Evolutionary conservation across 192 early-diverging fungal genomes (phyloP), one percentile per base, ranked within the genome.

Genomic region (Backusella westeae): DNA sequence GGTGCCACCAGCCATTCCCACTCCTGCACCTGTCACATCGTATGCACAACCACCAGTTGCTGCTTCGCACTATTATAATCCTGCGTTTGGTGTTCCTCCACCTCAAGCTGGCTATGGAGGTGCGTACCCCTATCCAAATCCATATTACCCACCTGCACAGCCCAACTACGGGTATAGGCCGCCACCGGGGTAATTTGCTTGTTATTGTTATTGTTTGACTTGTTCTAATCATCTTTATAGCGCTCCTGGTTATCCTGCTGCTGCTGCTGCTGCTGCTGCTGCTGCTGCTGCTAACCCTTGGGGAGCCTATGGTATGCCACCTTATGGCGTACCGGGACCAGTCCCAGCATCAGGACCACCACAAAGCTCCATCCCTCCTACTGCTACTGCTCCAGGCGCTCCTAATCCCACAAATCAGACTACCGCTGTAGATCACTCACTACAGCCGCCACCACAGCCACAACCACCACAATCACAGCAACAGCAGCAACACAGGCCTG

Each of bases 1-100:
- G 56, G 67, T 85, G 3, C 10, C 77, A 74, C 32, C 77, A 49
- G 7, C 73, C 19, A 49, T 34, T 68, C 52, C 81, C 44, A 35
- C 77, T 42, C 32, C 83, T 29, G 39, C 77, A 67, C 56, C 56
- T 63, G 23, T 29, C 56, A 63, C 56, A 29, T 9, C 56, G 3
- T 63, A 26, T 12, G 23, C 23, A 63, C 56, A 19, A 32, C 56
- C 56, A 26, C 56, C 23, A 29, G 23, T 29, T 63, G 56, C 56
- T 26, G 26, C 23, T 6, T 49, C 46, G 1, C 44, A 72, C 34
- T 42, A 29, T 72, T 32, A 44, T 14, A 42, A 46, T 72, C 70
- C 70, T 72, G 41, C 70, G 23, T 63, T 63, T 63, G 56, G 56
- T 6, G 56, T 44, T 6, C 39, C 36, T 8, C 36, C 36, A 34